Conservation (phyloP, 108 stramenopile species). For the Thalassiosira profunda region DNA sequence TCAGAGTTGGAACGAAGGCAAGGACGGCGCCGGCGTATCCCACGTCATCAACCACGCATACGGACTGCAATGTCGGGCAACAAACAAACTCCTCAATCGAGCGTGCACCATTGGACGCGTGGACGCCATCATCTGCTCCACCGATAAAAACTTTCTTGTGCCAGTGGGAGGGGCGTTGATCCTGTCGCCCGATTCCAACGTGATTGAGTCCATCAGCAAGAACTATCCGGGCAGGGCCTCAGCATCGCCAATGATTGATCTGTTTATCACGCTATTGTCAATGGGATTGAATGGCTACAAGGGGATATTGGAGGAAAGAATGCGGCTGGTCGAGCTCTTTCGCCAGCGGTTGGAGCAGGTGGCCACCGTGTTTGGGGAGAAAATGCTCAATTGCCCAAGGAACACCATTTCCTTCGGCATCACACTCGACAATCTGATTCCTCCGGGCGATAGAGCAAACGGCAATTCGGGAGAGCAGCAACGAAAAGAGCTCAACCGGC, state of each 20-base stretch:
- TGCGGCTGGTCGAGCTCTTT: constrained; percentile 57
- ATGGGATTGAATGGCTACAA: constrained; percentile 94
- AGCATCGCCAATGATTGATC: constrained; percentile 92
- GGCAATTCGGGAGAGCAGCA: neutral
- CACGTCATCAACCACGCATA: constrained; percentile 99
- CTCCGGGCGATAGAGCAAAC: too few relatives aligned
- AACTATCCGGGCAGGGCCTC: constrained; percentile 98
- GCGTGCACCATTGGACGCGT: constrained; percentile 93
- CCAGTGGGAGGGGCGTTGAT: constrained; percentile 98
- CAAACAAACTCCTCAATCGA: constrained; percentile 82
- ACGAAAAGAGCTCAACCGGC: constrained; percentile 41
- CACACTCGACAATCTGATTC: constrained; percentile 83
- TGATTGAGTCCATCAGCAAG: constrained; percentile 87
- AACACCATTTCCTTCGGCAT: constrained; percentile 98
- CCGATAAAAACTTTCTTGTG: constrained; percentile 99
- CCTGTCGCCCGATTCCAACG: constrained; percentile 66
- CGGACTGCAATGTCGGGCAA: constrained; percentile 93
- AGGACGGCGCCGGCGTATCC: constrained; percentile 56
- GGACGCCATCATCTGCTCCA: constrained; percentile 97
- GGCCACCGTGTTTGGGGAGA: constrained; percentile 87
- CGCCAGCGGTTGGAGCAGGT: constrained; percentile 51
- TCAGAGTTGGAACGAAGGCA: constrained; percentile 40
- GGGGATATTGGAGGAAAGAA: constrained; percentile 66
- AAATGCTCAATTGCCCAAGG: constrained; percentile 74
- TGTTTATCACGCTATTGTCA: constrained; percentile 96